A percentile compares a stretch with the other conserved stretches of the same genome.
Conservation (phyloP, 2,329 filamentous ascomycete genomes). For the Chaetomium sp. region DNA sequence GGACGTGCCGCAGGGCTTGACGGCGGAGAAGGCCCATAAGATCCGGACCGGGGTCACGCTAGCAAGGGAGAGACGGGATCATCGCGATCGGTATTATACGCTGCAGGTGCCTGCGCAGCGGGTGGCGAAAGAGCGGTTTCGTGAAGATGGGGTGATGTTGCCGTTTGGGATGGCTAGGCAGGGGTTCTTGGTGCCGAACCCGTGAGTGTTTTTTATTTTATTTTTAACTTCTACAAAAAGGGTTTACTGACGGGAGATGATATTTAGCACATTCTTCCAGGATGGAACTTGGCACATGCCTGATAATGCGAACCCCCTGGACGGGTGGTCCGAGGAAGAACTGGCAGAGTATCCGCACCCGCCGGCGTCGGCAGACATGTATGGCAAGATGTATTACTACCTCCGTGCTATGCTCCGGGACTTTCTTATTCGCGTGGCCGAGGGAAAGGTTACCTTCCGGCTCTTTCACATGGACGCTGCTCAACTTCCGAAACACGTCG, state of each 20-base stretch:
- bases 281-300: background rate
- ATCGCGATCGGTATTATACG: background rate
- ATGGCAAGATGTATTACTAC: conserved; percentile 1
- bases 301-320: background rate
- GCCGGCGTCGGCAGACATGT: background rate
- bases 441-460: background rate
- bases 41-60: background rate
- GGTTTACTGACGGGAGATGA: background rate
- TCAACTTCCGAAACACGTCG: background rate
- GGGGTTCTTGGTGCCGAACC: background rate
- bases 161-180: conserved; percentile 17
- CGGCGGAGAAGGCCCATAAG: background rate
- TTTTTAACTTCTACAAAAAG: background rate
- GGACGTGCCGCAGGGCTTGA: background rate
- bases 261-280: background rate
- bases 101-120: conserved; percentile 6
- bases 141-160: conserved; percentile 21
- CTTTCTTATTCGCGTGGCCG: background rate
- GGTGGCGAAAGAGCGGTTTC: conserved; percentile 13
- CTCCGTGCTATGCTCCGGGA: background rate
- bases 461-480: background rate
- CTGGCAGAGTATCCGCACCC: background rate
- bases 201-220: background rate
- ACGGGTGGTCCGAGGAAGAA: background rate
- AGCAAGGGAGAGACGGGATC: background rate